Evolutionary conservation across 371 early-diverging fungal species (phyloP).

Genomic region (Cokeromyces recurvatus): DNA sequence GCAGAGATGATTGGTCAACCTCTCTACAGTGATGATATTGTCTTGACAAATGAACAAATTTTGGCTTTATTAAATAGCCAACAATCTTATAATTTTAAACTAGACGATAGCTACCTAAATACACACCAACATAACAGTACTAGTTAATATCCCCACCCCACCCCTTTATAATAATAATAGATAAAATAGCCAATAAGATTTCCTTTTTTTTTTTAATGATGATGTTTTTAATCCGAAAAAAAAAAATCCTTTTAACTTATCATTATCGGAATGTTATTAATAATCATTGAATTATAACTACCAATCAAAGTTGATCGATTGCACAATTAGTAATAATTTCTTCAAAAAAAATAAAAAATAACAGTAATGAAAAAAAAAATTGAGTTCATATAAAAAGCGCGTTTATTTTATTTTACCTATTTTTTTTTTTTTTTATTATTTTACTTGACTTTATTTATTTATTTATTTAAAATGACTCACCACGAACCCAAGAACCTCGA

Average conservation of each 20-base stretch:
- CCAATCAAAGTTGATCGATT: too few relatives aligned
- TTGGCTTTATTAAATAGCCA: constrained; percentile 8
- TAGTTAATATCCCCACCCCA: too few relatives aligned
- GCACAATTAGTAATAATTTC: constrained; percentile 4
- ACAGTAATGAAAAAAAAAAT: constrained; percentile 8
- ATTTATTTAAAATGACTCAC: constrained; percentile 10
- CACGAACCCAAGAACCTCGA: constrained; percentile 24
- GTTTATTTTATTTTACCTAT: not conserved
- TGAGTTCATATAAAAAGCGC: not conserved
- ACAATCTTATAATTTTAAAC: constrained; percentile 6
- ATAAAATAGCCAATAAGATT: too few relatives aligned
- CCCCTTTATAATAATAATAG: too few relatives aligned
- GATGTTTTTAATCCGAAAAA: too few relatives aligned
- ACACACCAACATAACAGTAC: too few relatives aligned
- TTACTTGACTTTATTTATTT: not conserved
- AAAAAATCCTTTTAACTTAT: too few relatives aligned
- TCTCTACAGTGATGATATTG: constrained; percentile 10
- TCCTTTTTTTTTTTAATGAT: too few relatives aligned
- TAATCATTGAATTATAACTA: too few relatives aligned
- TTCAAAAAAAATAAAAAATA: too few relatives aligned
- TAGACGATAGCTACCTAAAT: constrained; percentile 2
- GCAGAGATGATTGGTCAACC: constrained; percentile 9
- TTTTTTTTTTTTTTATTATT: constrained; percentile 9
- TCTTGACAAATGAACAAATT: constrained; percentile 11
- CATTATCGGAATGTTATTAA: too few relatives aligned